Evolutionary conservation across 1,139 yeast species (phyloP).

Genomic region (Blastobotrys raffinosifermentans): DNA sequence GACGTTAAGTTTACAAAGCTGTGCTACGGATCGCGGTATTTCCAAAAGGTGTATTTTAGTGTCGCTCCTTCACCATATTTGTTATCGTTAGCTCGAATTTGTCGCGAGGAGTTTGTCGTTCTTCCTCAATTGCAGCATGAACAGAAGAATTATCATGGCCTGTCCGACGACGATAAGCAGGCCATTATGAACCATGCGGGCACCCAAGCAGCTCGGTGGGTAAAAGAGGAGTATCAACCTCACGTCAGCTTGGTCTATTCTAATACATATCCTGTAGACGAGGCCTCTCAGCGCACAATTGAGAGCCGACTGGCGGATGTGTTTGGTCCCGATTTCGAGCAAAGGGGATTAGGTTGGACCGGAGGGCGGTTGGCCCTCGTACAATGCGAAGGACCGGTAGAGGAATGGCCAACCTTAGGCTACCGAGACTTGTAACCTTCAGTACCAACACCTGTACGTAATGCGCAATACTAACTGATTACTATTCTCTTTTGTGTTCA

Average conservation of each 20-base stretch:
- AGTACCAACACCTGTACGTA: slow-evolving; percentile 1
- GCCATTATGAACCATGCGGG: slow-evolving; percentile 24
- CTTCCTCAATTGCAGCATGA: slow-evolving; percentile 30
- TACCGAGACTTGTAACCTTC: slow-evolving; percentile 28
- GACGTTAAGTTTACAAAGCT: slow-evolving; percentile 29
- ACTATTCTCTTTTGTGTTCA: background rate
- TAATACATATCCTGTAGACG: slow-evolving; percentile 59
- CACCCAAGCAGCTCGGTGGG: slow-evolving; percentile 46
- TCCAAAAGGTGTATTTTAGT: slow-evolving; percentile 60
- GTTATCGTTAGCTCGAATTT: slow-evolving; percentile 60
- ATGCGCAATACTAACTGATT: no score
- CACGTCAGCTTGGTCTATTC: slow-evolving; percentile 72
- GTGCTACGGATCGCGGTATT: slow-evolving; percentile 39
- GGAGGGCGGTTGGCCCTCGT: slow-evolving; percentile 68
- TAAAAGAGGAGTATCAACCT: slow-evolving; percentile 54
- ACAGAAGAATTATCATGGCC: slow-evolving; percentile 23
- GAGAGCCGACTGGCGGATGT: slow-evolving; percentile 66
- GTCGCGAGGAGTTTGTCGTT: slow-evolving; percentile 60
- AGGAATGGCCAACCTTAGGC: slow-evolving; percentile 66
- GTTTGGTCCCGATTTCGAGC: slow-evolving; percentile 45
- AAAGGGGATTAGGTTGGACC: slow-evolving; percentile 47
- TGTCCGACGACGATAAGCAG: slow-evolving; percentile 24
- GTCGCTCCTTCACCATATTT: slow-evolving; percentile 52
- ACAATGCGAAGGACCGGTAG: slow-evolving; percentile 68
- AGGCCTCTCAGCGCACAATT: slow-evolving; percentile 61